Conservation (phyloP, 2,329 filamentous ascomycete genomes). For the Cladosporium sp. region DNA sequence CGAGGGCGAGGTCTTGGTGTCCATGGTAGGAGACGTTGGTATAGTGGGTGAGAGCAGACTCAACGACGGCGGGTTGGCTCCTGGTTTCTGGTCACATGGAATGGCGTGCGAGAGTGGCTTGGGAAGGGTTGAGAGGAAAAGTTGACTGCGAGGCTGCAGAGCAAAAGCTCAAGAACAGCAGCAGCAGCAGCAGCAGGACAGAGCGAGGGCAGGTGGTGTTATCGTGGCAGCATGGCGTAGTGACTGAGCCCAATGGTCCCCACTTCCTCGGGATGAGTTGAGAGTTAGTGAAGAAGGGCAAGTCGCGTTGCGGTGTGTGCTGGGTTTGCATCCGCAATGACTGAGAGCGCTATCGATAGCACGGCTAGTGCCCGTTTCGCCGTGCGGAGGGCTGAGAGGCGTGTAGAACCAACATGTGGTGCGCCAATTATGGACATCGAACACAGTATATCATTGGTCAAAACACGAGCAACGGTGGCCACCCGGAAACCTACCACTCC, state of each 20-base stretch:
- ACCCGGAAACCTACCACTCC: not conserved
- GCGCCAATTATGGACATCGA: not conserved
- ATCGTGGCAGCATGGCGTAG: slow-evolving; percentile 38
- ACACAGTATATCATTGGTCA: not conserved
- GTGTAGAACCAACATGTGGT: not conserved
- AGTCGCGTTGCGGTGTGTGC: slow-evolving; percentile 6
- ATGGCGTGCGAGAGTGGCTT: not conserved
- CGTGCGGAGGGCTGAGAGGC: slow-evolving; percentile 6
- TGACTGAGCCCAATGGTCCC: slow-evolving; percentile 11
- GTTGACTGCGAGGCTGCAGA: not conserved
- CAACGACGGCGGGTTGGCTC: not conserved
- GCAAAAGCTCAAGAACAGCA: not conserved
- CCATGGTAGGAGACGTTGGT: slow-evolving; percentile 18
- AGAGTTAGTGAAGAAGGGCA: slow-evolving; percentile 9
- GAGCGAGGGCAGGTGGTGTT: slow-evolving; percentile 23
- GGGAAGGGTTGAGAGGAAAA: slow-evolving; percentile 8
- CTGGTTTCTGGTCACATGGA: slow-evolving; percentile 19
- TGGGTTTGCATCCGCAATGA: slow-evolving; percentile 13
- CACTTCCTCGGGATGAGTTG: slow-evolving; percentile 12
- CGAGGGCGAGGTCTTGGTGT: slow-evolving; percentile 22
- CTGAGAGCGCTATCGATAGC: slow-evolving; percentile 14
- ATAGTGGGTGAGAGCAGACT: not conserved
- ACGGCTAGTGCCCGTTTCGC: not conserved
- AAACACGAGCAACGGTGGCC: not conserved
- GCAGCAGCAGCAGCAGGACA: not conserved